Base-by-base conservation (phyloP, 1,139 yeast genomes). In the Kazachstania sp. region DNA sequence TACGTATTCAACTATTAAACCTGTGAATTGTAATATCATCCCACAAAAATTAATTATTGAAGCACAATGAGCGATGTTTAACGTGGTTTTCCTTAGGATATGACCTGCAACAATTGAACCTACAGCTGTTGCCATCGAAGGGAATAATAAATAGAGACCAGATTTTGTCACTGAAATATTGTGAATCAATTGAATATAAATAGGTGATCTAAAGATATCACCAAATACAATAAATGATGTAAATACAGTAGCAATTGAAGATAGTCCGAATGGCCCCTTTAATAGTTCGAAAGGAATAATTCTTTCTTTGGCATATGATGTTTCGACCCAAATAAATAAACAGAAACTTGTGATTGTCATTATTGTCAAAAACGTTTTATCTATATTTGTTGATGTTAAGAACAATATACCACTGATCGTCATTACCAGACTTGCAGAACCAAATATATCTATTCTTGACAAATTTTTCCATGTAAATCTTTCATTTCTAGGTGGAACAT, bases 361-460 rank as follows among this genome's bases (percentile, higher is more conserved):
- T 2, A 54, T 4, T 4, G 53, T 15, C n/a, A 58, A 39, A 4
- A 50, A 4, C 0, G 44, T 2, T 40, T 59, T 60, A 46, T 58
- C 55, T 37, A 56, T 41, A 19, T 51, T 41, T 1, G 62, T 54
- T 5, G 73, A 67, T 32, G 70, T 63, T 20, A 72, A 49, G 46
- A 72, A 63, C 38, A 87, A 72, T 34, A 74, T 53, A 37, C 76
- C 64, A 16, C 74, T 64, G 50, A 86, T 73, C 1, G 83, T 66
- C 15, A 71, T 50, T 38, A 86, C 85, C 59, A 85, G 69, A 37
- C 80, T 69, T 29, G 76, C 62, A 0, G 94, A 79, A 3, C 97
- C 97, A 42, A 75, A 67, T 54, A 86, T 73, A 64, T 90, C 97
- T 38, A 88, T 77, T 52, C 90, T 69, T 48, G 73, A 71, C 52